Conservation (phyloP, 2,329 filamentous ascomycete genomes). For the Eutypa lata region DNA sequence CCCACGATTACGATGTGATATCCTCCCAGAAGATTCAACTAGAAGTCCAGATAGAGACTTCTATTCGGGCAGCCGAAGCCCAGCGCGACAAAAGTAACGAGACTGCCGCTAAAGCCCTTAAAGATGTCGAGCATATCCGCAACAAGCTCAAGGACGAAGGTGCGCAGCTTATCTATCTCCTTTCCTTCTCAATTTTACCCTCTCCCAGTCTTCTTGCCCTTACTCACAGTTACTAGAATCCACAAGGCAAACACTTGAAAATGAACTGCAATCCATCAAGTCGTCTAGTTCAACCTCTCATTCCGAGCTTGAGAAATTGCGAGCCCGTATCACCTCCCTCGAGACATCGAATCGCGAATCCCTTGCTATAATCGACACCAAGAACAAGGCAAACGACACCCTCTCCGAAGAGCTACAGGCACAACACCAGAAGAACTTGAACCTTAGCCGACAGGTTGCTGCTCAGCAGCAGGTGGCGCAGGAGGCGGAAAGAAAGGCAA, state of each 20-base stretch:
- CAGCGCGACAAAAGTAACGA: slow-evolving; percentile 79
- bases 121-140: slow-evolving; percentile 78
- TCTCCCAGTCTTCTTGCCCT: background rate
- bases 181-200: background rate
- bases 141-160: slow-evolving; percentile 81
- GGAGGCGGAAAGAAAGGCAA: slow-evolving; percentile 73
- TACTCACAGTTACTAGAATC: slow-evolving; percentile 57
- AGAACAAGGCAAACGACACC: slow-evolving; percentile 80
- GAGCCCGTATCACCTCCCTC: slow-evolving; percentile 78
- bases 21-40: slow-evolving; percentile 84
- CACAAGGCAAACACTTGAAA: slow-evolving; percentile 69
- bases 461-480: slow-evolving; percentile 81
- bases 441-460: slow-evolving; percentile 79
- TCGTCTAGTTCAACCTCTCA: slow-evolving; percentile 71
- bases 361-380: slow-evolving; percentile 82
- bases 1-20: slow-evolving; percentile 76
- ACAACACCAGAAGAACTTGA: slow-evolving; percentile 84
- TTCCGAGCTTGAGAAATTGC: slow-evolving; percentile 71
- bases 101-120: slow-evolving; percentile 77
- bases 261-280: slow-evolving; percentile 75
- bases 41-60: slow-evolving; percentile 91
- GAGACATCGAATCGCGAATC: slow-evolving; percentile 93
- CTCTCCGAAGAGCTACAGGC: slow-evolving; percentile 82
- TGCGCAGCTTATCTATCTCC: slow-evolving; percentile 36
- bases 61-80: slow-evolving; percentile 77